phyloP scores from a whole-genome alignment of 1,284 basidiomycete species.

The Coriolopsis trogii region DNA sequence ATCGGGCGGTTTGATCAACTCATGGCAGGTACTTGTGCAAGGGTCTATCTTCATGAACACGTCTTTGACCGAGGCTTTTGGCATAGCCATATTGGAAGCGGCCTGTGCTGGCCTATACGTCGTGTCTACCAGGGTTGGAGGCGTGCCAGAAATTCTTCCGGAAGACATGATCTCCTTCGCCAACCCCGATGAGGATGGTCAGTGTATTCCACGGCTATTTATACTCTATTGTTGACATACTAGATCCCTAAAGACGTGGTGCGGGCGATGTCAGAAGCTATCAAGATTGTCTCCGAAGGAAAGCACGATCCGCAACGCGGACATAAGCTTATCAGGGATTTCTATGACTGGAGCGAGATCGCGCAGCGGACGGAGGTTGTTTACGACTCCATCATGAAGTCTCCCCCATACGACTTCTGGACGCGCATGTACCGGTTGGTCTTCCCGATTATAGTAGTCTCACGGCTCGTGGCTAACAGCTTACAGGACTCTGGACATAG shows the following conservation, averaged over 20 bases:
- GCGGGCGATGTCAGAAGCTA: conserved; percentile 81
- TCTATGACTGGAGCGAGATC: conserved; percentile 91
- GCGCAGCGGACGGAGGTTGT: conserved; percentile 83
- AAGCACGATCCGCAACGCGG: conserved; percentile 80
- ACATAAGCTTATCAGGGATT: conserved; percentile 75
- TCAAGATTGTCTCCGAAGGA: conserved; percentile 68
- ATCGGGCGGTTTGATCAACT: not conserved
- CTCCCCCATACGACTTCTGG: conserved; percentile 64
- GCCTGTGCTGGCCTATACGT: conserved; percentile 95
- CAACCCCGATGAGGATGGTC: conserved; percentile 82
- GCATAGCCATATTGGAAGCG: conserved; percentile 95
- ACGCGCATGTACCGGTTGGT: conserved; percentile 71
- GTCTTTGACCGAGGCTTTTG: conserved; percentile 95
- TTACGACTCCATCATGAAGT: conserved; percentile 70
- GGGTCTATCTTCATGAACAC: conserved; percentile 96
- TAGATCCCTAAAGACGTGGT: conserved; percentile 70
- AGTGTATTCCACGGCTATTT: conserved; percentile 8
- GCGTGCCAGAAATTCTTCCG: conserved; percentile 95
- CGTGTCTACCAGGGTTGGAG: conserved; percentile 93
- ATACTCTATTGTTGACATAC: not conserved
- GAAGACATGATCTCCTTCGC: conserved; percentile 94
- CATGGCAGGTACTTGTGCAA: conserved; percentile 69
- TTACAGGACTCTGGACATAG: conserved; percentile 68
- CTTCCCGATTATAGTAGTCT: not conserved
- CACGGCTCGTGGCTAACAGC: not conserved